Base-by-base conservation (phyloP, 192 early-diverging fungal genomes). In the Coemansia sp. region DNA sequence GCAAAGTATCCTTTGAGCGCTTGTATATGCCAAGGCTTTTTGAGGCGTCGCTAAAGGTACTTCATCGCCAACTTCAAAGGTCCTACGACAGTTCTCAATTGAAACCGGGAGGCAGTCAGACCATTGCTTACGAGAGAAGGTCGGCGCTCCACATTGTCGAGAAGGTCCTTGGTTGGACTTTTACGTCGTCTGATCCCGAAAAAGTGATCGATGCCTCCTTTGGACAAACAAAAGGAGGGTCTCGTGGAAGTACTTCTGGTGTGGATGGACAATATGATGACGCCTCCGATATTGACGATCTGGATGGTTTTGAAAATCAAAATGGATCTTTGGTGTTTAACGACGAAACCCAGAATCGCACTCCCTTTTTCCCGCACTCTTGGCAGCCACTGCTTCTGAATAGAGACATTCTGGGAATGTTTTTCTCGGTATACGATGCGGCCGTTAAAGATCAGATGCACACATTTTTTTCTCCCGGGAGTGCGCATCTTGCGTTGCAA, bases 361-460 rank as follows among this genome's bases (percentile, higher is more conserved):
- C 79, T 19, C 79, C 79, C 2, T 20, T 77, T 40, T 82, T 82
- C 37, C 79, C 75, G 11, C 46, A 19, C 16, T 46, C 59, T 54
- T 82, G 79, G 79, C 79, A 68, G 56, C 22, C 63, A n/a, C 61
- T 82, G 59, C 67, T 82, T 32, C 37, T 82, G n/a, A 70, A 70
- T 58, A 68, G 54, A 65, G 75, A 77, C 39, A 71, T 82, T 16
- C 20, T 82, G 19, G 39, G 55, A 2, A 67, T 82, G 75, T 77
- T 82, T 61, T 82, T 82, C 61, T 76, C 71, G 8, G 65, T 76
- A 3, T 82, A 82, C 50, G 71, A 82, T 49, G 79, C 75, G 13
- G 68, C 79, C 1, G 17, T 82, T 46, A 74, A 56, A 63, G 79
- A 82, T 59, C 79, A 77, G 65, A 76, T 77, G 79, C 79, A 82